phyloP scores from a whole-genome alignment of 2,329 filamentous ascomycete species.

The Cercospora sp. region DNA sequence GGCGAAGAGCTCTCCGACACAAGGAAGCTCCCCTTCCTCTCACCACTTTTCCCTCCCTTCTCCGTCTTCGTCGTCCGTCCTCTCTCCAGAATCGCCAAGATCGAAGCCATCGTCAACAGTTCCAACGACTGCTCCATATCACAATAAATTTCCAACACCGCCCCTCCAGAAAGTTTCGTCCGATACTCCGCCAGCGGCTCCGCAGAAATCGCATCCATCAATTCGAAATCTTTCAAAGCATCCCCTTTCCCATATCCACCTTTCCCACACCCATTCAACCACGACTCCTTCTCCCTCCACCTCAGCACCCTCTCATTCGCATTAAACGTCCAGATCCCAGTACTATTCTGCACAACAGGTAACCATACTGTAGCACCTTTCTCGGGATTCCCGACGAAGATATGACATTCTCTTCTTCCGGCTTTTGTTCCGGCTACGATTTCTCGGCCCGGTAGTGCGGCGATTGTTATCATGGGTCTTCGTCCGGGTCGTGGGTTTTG shows the following conservation, averaged over 20 bases:
- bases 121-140: constrained; percentile 2
- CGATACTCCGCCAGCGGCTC: constrained; percentile 3
- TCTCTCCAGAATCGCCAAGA: constrained; percentile 1
- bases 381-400: constrained; percentile 8
- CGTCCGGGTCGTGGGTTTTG: not conserved
- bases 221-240: not conserved
- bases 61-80: not conserved
- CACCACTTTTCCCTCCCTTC: not conserved
- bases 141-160: not conserved
- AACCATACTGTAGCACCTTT: constrained; percentile 9
- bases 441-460: not conserved
- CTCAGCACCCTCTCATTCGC: not conserved
- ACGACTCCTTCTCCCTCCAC: not conserved
- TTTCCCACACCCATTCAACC: not conserved
- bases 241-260: not conserved
- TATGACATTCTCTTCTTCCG: constrained; percentile 7
- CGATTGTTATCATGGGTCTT: constrained; percentile 6
- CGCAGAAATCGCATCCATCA: constrained; percentile 4
- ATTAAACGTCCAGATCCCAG: constrained; percentile 4
- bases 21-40: not conserved
- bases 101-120: constrained; percentile 8
- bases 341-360: not conserved
- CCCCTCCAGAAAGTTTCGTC: not conserved
- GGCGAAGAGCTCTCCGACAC: not conserved
- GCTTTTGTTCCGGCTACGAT: constrained; percentile 11